phyloP scores from a whole-genome alignment of 1,284 basidiomycete genomes.

The Leccinum subrobustum region DNA sequence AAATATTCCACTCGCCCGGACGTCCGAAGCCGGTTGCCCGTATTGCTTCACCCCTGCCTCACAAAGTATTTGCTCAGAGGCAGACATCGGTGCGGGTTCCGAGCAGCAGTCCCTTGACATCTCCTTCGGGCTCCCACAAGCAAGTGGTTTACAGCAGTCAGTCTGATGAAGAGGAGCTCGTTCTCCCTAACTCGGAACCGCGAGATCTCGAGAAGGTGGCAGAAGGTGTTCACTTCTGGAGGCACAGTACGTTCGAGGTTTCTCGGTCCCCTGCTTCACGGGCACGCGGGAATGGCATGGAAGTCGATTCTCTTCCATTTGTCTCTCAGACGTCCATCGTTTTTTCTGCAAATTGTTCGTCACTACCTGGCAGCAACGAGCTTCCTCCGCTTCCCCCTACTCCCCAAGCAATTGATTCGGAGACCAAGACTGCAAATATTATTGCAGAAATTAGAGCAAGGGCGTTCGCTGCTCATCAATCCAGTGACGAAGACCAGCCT shows the following conservation, averaged over 20 bases:
- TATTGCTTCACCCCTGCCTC: slow-evolving; percentile 15
- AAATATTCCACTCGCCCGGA: slow-evolving; percentile 5
- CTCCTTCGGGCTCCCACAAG: slow-evolving; percentile 30
- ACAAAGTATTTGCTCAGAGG: slow-evolving; percentile 5
- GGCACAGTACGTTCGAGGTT: slow-evolving; percentile 28
- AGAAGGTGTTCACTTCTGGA: slow-evolving; percentile 44
- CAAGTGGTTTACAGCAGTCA: slow-evolving; percentile 62
- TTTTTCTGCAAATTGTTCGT: slow-evolving; percentile 35
- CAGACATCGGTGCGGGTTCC: slow-evolving; percentile 1
- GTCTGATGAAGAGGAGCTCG: slow-evolving; percentile 62
- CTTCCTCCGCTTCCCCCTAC: slow-evolving; percentile 34
- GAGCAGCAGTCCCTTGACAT: slow-evolving; percentile 3
- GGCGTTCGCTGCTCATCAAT: slow-evolving; percentile 42
- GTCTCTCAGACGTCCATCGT: slow-evolving; percentile 2
- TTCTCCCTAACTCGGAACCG: slow-evolving; percentile 28
- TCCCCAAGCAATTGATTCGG: slow-evolving; percentile 44
- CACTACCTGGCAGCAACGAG: slow-evolving; percentile 34
- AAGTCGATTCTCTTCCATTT: slow-evolving; percentile 23
- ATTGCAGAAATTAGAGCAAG: slow-evolving; percentile 63
- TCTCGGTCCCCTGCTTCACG: slow-evolving; percentile 5
- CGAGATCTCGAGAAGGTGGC: slow-evolving; percentile 34
- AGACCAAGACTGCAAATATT: slow-evolving; percentile 52
- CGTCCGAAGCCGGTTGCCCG: slow-evolving; percentile 4
- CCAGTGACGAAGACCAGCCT: slow-evolving; percentile 43
- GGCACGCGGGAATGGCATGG: slow-evolving; percentile 20